Conservation (phyloP, 1,284 basidiomycete genomes). For the Cryptococcus sp. region DNA sequence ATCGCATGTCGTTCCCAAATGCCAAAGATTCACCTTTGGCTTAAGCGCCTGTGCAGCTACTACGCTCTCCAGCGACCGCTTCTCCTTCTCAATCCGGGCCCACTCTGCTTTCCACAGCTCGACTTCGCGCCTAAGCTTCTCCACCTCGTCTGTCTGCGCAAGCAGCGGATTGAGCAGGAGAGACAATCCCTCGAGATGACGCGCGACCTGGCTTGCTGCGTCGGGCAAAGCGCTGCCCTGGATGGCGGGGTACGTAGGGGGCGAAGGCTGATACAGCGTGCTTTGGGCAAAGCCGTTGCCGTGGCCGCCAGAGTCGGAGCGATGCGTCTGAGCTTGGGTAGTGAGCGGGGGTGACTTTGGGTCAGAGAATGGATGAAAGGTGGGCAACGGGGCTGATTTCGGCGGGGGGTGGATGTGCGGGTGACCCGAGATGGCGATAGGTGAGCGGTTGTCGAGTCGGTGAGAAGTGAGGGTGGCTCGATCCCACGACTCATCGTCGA, state of each 20-base stretch:
- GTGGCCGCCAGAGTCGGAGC: background rate
- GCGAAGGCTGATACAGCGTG: background rate
- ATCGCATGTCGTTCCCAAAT: background rate
- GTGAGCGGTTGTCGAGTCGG: conserved; percentile 11
- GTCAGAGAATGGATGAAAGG: conserved; percentile 12
- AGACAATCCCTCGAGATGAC: conserved; percentile 33
- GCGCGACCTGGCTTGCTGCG: conserved; percentile 18
- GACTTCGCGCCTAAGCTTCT: conserved; percentile 46
- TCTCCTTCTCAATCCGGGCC: conserved; percentile 36
- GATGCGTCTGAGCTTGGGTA: background rate
- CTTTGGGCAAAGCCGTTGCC: background rate
- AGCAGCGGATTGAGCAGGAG: conserved; percentile 29
- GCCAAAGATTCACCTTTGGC: no score
- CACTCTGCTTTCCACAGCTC: conserved; percentile 42
- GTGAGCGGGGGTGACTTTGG: conserved; percentile 2
- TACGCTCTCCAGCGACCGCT: conserved; percentile 31
- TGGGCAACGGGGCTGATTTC: conserved; percentile 12
- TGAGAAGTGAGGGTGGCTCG: background rate
- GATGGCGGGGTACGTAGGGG: background rate
- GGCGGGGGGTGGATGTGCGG: background rate
- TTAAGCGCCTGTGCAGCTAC: conserved; percentile 15
- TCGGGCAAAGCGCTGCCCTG: conserved; percentile 5
- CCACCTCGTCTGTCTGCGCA: conserved; percentile 33
- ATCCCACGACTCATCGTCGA: conserved; percentile 21
- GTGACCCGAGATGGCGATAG: conserved; percentile 13